Conservation (phyloP, 2,329 filamentous ascomycete genomes). For the Penicillium sp. region DNA sequence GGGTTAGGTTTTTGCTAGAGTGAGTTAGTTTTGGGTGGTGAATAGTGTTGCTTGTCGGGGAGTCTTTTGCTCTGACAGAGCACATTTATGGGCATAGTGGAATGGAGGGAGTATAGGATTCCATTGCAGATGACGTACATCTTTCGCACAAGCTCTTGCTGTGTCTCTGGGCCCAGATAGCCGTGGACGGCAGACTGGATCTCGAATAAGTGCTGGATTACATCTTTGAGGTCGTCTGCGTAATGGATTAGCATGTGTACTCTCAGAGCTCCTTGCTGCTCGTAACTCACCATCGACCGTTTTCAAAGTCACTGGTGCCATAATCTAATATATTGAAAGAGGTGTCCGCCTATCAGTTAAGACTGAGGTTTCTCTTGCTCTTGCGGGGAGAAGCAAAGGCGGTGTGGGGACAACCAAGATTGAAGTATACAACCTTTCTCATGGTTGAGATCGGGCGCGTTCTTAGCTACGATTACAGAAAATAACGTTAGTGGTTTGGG, state of each 20-base stretch:
- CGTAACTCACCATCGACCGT: constrained; percentile 23
- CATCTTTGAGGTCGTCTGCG: constrained; percentile 58
- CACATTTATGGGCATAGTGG: background rate
- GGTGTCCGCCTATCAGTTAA: background rate
- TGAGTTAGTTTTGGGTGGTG: constrained; percentile 3
- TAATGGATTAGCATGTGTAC: background rate
- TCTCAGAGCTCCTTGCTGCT: too few species aligned
- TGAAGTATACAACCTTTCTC: background rate
- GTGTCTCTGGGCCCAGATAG: constrained; percentile 58
- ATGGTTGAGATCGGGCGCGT: background rate
- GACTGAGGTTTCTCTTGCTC: constrained; percentile 9
- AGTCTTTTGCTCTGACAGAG: background rate
- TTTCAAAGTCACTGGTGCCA: constrained; percentile 26
- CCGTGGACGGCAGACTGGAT: constrained; percentile 60
- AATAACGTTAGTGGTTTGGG: background rate
- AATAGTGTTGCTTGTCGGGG: background rate
- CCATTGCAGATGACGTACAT: constrained; percentile 45
- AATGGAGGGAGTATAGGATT: background rate
- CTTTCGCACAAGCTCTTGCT: constrained; percentile 58
- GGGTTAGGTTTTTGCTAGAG: constrained; percentile 52
- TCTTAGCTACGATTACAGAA: background rate
- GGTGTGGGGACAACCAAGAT: constrained; percentile 9
- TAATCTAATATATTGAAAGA: constrained; percentile 2
- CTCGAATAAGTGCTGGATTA: constrained; percentile 63
- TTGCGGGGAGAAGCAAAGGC: constrained; percentile 18